Evolutionary conservation across 2,329 filamentous ascomycete genomes (phyloP).

Genomic region (Diplodia corticola): DNA sequence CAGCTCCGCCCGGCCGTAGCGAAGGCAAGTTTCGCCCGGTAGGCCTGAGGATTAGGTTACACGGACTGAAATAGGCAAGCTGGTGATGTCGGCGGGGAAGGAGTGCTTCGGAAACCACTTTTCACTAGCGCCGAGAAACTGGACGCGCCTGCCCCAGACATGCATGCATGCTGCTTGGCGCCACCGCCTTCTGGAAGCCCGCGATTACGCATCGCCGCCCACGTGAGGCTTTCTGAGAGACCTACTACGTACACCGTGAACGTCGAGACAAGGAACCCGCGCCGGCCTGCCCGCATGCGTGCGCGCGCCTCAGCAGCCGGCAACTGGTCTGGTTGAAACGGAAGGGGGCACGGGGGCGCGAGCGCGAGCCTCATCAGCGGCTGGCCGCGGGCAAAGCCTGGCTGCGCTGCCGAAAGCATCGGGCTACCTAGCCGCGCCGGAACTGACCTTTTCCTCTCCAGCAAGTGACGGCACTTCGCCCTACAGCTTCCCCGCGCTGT

Average conservation of each 20-base stretch:
- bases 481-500: not conserved
- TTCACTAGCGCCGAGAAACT: slow-evolving; percentile 21
- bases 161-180: slow-evolving; percentile 5
- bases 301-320: not conserved
- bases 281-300: slow-evolving; percentile 1
- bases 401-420: not conserved
- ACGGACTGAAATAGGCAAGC: slow-evolving; percentile 9
- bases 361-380: not conserved
- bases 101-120: slow-evolving; percentile 21
- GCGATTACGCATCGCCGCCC: not conserved
- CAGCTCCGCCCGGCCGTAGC: not conserved
- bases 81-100: slow-evolving; percentile 22
- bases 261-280: slow-evolving; percentile 9
- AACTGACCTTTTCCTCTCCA: not conserved
- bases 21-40: slow-evolving; percentile 11
- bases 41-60: slow-evolving; percentile 19
- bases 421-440: slow-evolving; percentile 15
- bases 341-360: not conserved
- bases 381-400: not conserved
- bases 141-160: not conserved
- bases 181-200: slow-evolving; percentile 10
- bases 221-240: too few relatives aligned
- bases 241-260: not conserved
- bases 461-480: not conserved
- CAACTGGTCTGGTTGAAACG: not conserved